Conservation (phyloP, 306 rosid species). For the Ormosia semicastrata region DNA sequence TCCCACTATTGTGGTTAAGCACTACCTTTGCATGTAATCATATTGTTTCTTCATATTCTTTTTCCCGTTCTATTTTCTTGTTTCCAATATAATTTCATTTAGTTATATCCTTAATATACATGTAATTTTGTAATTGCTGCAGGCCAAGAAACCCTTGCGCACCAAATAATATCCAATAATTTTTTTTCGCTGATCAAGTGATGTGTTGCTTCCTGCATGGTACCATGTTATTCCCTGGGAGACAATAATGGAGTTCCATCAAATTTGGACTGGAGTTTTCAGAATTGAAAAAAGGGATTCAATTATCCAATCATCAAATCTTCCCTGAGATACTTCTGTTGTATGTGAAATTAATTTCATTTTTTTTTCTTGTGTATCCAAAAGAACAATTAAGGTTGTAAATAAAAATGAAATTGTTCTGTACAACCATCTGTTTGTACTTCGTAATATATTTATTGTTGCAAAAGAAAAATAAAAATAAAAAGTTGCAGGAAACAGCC, state of each 20-base stretch:
- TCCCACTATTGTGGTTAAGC: background rate
- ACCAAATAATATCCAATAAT: background rate
- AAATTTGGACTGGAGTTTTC: conserved; percentile 21
- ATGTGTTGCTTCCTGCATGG: conserved; percentile 21
- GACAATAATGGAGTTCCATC: conserved; percentile 22
- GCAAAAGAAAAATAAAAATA: background rate
- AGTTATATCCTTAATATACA: background rate
- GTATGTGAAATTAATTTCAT: conserved; percentile 39
- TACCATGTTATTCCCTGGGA: conserved; percentile 17
- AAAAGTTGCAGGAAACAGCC: background rate
- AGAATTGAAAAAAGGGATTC: conserved; percentile 25
- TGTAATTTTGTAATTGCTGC: conserved; percentile 34
- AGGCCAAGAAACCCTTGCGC: conserved; percentile 80
- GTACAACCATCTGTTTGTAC: conserved; percentile 29
- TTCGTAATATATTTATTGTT: conserved; percentile 9
- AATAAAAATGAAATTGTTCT: conserved; percentile 11
- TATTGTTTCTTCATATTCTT: background rate
- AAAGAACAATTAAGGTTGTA: conserved; percentile 32
- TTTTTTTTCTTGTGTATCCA: conserved; percentile 25
- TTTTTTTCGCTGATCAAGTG: conserved; percentile 22
- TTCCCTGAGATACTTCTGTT: conserved; percentile 30
- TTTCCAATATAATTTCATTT: background rate
- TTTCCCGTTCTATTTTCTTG: background rate
- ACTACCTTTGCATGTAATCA: background rate
- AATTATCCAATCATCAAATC: conserved; percentile 16